phyloP scores from a whole-genome alignment of 2,329 filamentous ascomycete species.

The Hypoxylon sp. region DNA sequence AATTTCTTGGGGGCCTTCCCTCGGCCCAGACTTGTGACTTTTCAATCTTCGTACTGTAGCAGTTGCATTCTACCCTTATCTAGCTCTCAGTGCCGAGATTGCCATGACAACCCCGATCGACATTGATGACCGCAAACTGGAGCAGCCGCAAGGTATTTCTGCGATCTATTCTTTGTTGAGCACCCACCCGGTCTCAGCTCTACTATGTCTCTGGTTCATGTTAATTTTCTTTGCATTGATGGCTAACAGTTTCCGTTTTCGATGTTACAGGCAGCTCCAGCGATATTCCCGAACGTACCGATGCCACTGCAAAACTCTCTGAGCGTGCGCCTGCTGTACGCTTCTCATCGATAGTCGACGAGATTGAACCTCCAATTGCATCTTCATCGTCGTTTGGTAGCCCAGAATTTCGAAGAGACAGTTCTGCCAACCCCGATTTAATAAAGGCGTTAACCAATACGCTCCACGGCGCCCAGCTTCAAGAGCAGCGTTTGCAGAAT shows the following conservation, averaged over 20 bases:
- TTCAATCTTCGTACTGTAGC: constrained; percentile 19
- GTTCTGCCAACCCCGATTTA: constrained; percentile 70
- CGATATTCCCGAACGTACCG: constrained; percentile 46
- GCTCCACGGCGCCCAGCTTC: constrained; percentile 80
- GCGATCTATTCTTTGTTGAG: constrained; percentile 36
- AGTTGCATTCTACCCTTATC: constrained; percentile 27
- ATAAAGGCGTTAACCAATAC: constrained; percentile 79
- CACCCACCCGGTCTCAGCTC: constrained; percentile 13
- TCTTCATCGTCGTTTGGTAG: constrained; percentile 33
- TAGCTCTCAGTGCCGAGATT: constrained; percentile 26
- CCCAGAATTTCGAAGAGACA: constrained; percentile 49
- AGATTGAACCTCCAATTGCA: constrained; percentile 70
- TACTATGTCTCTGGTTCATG: constrained; percentile 7
- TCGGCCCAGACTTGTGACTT: constrained; percentile 37
- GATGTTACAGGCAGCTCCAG: constrained; percentile 43
- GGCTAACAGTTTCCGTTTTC: constrained; percentile 45
- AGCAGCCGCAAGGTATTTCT: constrained; percentile 49
- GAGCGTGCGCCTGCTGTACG: constrained; percentile 70
- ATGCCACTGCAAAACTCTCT: constrained; percentile 46
- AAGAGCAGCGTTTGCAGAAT: constrained; percentile 86
- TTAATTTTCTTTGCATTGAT: constrained; percentile 33
- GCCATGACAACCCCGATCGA: constrained; percentile 48
- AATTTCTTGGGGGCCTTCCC: constrained; percentile 40
- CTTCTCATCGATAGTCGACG: constrained; percentile 79
- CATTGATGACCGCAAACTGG: constrained; percentile 41